phyloP scores from a whole-genome alignment of 192 early-diverging fungal species.

The Mortierella antarctica region DNA sequence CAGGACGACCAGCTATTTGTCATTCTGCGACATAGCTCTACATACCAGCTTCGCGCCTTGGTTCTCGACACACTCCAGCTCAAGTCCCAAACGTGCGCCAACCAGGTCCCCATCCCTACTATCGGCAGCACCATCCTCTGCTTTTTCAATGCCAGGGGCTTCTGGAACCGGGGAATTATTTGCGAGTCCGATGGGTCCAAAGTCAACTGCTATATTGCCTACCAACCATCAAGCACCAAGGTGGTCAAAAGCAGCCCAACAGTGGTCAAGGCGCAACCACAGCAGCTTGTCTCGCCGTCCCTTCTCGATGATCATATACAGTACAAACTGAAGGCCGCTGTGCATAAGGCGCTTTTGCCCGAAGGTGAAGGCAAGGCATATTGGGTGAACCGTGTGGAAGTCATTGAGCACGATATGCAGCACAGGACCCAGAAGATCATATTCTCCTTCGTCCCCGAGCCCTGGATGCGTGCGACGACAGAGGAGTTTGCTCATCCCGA shows the following conservation, averaged over 20 bases:
- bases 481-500: constrained; percentile 31
- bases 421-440: constrained; percentile 12
- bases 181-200: constrained; percentile 32
- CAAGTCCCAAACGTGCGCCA: constrained; percentile 25
- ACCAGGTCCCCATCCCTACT: constrained; percentile 41
- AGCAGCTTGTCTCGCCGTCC: constrained; percentile 17
- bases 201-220: constrained; percentile 39
- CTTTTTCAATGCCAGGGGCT: constrained; percentile 30
- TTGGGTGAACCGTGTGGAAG: constrained; percentile 44
- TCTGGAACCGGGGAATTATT: constrained; percentile 34
- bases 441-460: constrained; percentile 48
- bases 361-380: constrained; percentile 45
- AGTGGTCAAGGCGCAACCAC: constrained; percentile 10
- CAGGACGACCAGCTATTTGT: constrained; percentile 48
- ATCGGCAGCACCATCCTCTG: constrained; percentile 26
- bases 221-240: constrained; percentile 28
- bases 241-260: constrained; percentile 14
- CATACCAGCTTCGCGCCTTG: constrained; percentile 25
- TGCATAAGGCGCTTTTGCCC: constrained; percentile 38
- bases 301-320: constrained; percentile 12
- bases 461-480: constrained; percentile 50
- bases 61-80: constrained; percentile 44
- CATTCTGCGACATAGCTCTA: constrained; percentile 28
- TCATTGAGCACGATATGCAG: constrained; percentile 23
- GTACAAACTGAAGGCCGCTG: constrained; percentile 25